phyloP scores from a whole-genome alignment of 768 basidiomycete genomes.

The Russula virescens region DNA sequence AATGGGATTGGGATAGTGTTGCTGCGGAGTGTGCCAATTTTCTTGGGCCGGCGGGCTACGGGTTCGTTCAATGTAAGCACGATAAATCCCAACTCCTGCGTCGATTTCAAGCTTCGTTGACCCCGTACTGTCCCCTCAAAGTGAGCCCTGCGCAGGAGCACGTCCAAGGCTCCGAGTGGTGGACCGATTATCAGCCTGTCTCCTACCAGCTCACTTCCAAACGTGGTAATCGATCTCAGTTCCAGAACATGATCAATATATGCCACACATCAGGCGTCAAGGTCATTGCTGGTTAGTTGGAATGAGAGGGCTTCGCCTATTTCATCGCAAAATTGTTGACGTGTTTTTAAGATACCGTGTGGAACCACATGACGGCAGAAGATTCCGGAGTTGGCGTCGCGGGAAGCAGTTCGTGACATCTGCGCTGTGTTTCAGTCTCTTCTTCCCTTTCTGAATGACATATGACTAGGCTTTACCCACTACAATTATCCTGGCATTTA shows the following conservation, averaged over 20 bases:
- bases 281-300: constrained; percentile 34
- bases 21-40: too few relatives aligned
- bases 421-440: not conserved
- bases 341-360: constrained; percentile 41
- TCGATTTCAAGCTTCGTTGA: too few relatives aligned
- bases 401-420: constrained; percentile 12
- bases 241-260: constrained; percentile 35
- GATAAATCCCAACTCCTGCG: too few relatives aligned
- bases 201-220: constrained; percentile 63
- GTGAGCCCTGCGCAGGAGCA: constrained; percentile 54
- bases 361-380: constrained; percentile 59
- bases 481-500: constrained; percentile 37
- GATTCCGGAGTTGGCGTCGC: constrained; percentile 36
- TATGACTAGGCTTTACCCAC: constrained; percentile 39
- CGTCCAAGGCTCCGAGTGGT: constrained; percentile 56
- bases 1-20: too few relatives aligned
- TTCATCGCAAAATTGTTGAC: constrained; percentile 27
- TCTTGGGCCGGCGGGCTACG: too few relatives aligned
- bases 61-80: too few relatives aligned
- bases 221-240: constrained; percentile 54
- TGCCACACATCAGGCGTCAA: constrained; percentile 38
- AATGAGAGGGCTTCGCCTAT: not conserved
- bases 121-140: too few relatives aligned
- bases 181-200: constrained; percentile 69
- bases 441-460: not conserved